Evolutionary conservation across 2,329 filamentous ascomycete genomes (phyloP), one percentile per base, ranked within the genome.

Genomic region (Phyllosticta capitalensis): DNA sequence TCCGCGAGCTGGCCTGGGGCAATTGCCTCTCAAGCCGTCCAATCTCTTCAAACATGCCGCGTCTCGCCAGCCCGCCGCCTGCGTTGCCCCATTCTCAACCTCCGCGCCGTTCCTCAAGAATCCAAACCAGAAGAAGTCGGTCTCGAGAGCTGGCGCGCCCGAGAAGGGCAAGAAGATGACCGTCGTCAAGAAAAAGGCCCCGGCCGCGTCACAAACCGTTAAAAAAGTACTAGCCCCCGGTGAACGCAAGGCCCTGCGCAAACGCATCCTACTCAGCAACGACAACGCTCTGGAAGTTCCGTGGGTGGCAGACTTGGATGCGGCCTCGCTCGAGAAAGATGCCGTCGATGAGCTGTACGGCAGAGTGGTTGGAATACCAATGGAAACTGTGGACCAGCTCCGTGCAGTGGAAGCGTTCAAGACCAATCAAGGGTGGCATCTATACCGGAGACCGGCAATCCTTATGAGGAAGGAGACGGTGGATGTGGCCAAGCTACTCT

Each of bases 191-290:
- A 73, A 70, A 62, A 56, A 30, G 26, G 19, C 5, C 1, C 52
- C 22, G 4, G 17, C 28, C n/a, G 26, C 49, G 5, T 28, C 58
- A 12, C 67, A 67, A n/a, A 74, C 76, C n/a, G 69, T 71, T 14
- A 73, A 72, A 24, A 73, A 74, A 73, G 79, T 84, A 17, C 87
- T 88, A 20, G 78, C 78, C 12, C 80, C 84, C 2, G 92, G 92
- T 65, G 92, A 96, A 79, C 85, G 92, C 65, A 95, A 91, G 76
- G 89, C 89, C 26, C 79, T 89, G 70, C 86, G 91, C 65, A 96
- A 95, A 78, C 85, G 89, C 66, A 89, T 99, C 68, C 85, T 95
- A 61, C 84, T 99, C 62, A 92, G 88, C 79, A 99, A 97, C 76
- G 88, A 89, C 73, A 97, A 96, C 75, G 94, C 94, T 55, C 78